Evolutionary conservation across 768 basidiomycete genomes (phyloP), one percentile per base, ranked within the genome.

Genomic region (Phaffia australis): DNA sequence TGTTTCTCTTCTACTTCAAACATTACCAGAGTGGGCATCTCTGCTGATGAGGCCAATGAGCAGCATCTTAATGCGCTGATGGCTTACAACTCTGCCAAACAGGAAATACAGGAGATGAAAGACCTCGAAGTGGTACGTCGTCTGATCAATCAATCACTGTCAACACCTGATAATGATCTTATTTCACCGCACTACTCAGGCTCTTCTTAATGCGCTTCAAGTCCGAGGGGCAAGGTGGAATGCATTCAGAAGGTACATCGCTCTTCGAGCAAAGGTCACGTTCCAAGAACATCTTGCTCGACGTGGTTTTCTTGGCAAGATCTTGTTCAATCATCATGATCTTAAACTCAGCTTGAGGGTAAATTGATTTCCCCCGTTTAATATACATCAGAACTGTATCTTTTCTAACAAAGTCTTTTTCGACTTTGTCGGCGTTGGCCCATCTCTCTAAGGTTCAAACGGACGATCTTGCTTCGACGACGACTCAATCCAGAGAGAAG

Each of bases 301-400:
- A 69, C 87, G 95, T 72, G 89, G 88, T 8, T 92, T 91, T 79
- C 87, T 83, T 70, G 92, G 92, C 64, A 89, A 90, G 75, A 70
- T 97, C 23, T 74, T 87, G 18, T 94, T 98, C 73, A 83, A 94
- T 71, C 94, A 97, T 73, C 76, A 78, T 23, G 76, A 77, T 11
- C 80, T 80, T n/a, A 84, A 81, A 0, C 77, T 90, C 62, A 78
- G 81, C 63, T 81, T 95, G 56, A 85, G 84, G 76, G 83, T 85
- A 60, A 15, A 75, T 72, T 35, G 71, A 29, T 21, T 14, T 7
- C 5, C 56, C n/a, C 23, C 19, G 1, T 29, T 19, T 16, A 15
- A 3, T 18, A 18, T 55, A 48, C 16, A 71, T 72, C 54, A 58
- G 72, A 65, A 9, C 25, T 23, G 23, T 42, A 23, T 14, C 16